Conservation (phyloP, 768 basidiomycete species). For the Mycena rosella region DNA sequence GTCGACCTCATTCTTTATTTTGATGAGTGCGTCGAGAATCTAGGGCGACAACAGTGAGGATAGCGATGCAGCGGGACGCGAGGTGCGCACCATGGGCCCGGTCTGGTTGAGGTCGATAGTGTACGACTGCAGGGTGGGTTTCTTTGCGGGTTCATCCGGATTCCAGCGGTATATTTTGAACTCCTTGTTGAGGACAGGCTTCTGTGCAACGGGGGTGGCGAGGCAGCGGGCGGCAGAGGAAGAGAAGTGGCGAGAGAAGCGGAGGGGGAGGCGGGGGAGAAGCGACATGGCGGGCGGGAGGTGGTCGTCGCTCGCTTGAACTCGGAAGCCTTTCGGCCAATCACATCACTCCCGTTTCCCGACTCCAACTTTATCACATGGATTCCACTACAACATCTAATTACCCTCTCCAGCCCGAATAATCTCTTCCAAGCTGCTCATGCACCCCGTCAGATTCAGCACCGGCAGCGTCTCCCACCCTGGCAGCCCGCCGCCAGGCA, state of each 20-base stretch:
- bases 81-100: constrained; percentile 85
- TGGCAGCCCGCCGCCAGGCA: constrained; percentile 69
- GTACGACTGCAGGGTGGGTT: constrained; percentile 93
- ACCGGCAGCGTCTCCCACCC: constrained; percentile 69
- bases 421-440: constrained; percentile 1
- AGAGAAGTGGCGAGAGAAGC: constrained; percentile 31
- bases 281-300: constrained; percentile 31
- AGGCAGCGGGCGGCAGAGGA: constrained; percentile 38
- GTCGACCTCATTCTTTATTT: constrained; percentile 99
- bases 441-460: constrained; percentile 72
- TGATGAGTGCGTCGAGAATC: constrained; percentile 94
- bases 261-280: constrained; percentile 28
- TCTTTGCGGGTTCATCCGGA: constrained; percentile 93
- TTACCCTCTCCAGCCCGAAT: too few species aligned
- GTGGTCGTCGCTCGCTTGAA: background rate
- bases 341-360: background rate
- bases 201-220: constrained; percentile 52
- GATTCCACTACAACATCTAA: too few species aligned
- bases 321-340: background rate
- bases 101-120: constrained; percentile 93
- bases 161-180: constrained; percentile 99
- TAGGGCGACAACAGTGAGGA: constrained; percentile 40
- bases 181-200: constrained; percentile 85
- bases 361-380: background rate
- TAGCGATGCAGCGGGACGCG: background rate